Conservation (phyloP, 768 basidiomycete genomes). For the Podaxis mareebaensis region DNA sequence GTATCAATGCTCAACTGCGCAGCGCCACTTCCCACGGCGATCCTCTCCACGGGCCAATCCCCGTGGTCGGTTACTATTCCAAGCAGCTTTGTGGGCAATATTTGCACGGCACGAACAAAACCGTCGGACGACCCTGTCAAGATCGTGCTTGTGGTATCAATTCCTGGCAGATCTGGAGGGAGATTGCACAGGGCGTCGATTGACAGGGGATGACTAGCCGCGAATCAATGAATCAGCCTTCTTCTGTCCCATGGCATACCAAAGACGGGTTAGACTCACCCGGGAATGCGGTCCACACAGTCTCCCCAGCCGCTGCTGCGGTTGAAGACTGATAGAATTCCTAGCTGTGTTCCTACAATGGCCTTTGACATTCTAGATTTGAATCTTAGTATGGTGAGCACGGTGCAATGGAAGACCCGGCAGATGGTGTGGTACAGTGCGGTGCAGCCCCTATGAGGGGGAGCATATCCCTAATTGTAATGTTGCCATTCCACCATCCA, state of each 20-base stretch:
- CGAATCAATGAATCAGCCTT: slow-evolving; percentile 13
- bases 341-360: slow-evolving; percentile 87
- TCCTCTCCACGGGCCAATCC: slow-evolving; percentile 88
- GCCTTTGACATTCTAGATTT: slow-evolving; percentile 66
- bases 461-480: neutral
- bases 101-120: slow-evolving; percentile 80
- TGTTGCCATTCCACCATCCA: neutral
- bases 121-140: slow-evolving; percentile 94
- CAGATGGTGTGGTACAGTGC: neutral
- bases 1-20: slow-evolving; percentile 31
- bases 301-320: slow-evolving; percentile 86
- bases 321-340: slow-evolving; percentile 89
- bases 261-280: slow-evolving; percentile 46
- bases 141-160: slow-evolving; percentile 67
- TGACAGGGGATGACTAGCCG: slow-evolving; percentile 80
- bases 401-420: neutral
- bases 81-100: slow-evolving; percentile 86
- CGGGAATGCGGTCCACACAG: slow-evolving; percentile 88
- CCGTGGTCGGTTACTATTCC: slow-evolving; percentile 92
- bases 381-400: slow-evolving; percentile 15
- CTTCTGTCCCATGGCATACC: neutral
- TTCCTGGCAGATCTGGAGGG: slow-evolving; percentile 58
- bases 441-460: neutral
- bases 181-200: slow-evolving; percentile 84
- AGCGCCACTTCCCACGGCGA: slow-evolving; percentile 56